These are phyloP conservation scores for Ogataea polymorpha DNA, from an alignment of 805 yeast genomes.

Conservation along the genomic window DNA sequence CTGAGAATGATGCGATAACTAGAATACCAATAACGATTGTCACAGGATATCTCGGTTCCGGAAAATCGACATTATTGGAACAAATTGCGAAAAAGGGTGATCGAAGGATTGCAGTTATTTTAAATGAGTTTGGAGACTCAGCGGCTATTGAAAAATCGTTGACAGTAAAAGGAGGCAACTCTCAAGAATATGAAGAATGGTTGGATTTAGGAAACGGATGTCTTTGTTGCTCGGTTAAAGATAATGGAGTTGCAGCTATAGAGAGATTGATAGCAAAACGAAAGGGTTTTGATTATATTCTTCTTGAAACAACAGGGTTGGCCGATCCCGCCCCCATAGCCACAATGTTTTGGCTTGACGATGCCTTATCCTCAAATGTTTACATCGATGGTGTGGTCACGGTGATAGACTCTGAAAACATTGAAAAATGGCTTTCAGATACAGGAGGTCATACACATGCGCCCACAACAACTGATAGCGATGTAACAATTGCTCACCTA, in stretches of 20 bases:
- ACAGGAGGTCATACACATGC: slow-evolving; percentile 66
- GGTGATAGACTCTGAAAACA: slow-evolving; percentile 74
- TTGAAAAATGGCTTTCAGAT: slow-evolving; percentile 64
- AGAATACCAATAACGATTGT: slow-evolving; percentile 89
- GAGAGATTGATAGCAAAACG: slow-evolving; percentile 77
- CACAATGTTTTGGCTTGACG: slow-evolving; percentile 96
- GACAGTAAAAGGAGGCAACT: slow-evolving; percentile 55
- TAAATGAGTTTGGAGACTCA: slow-evolving; percentile 91
- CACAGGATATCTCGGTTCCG: slow-evolving; percentile 94
- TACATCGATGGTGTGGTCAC: slow-evolving; percentile 90
- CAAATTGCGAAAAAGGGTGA: slow-evolving; percentile 67
- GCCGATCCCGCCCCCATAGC: slow-evolving; percentile 99
- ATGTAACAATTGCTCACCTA: slow-evolving; percentile 76
- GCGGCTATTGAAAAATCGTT: slow-evolving; percentile 85
- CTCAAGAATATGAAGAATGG: slow-evolving; percentile 80
- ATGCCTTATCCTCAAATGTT: slow-evolving; percentile 77
- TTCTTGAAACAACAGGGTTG: slow-evolving; percentile 91
- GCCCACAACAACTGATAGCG: slow-evolving; percentile 35
- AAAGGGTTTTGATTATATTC: slow-evolving; percentile 75
- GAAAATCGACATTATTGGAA: slow-evolving; percentile 83
- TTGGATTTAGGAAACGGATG: slow-evolving; percentile 95
- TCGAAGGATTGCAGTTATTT: slow-evolving; percentile 78
- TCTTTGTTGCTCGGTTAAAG: slow-evolving; percentile 93
- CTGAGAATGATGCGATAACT: slow-evolving; percentile 22
- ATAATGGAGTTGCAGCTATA: slow-evolving; percentile 90